Percentiles rank a stretch among this genome's conserved stretches.
Conservation (phyloP, 768 basidiomycete species). For the Pseudohyphozyma bogoriensis region DNA sequence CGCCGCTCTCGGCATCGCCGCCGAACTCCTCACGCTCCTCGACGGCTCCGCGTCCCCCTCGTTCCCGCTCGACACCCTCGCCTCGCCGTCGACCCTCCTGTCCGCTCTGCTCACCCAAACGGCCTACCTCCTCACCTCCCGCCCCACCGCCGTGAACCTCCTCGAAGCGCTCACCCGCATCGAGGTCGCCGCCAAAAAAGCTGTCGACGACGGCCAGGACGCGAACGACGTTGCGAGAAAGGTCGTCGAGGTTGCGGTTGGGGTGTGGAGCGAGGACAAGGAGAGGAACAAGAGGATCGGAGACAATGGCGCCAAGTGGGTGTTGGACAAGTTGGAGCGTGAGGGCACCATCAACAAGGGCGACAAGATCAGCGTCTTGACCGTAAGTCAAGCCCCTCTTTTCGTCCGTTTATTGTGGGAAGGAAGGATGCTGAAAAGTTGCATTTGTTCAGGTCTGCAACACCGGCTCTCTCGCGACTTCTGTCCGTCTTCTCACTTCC, state of each 20-base stretch:
- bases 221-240: conserved; percentile 33
- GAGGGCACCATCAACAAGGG: conserved; percentile 39
- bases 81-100: conserved; percentile 44
- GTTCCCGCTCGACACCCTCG: conserved; percentile 42
- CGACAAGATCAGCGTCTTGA: conserved; percentile 64
- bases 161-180: conserved; percentile 73
- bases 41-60: conserved; percentile 45
- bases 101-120: conserved; percentile 52
- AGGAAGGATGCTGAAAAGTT: no score
- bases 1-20: conserved; percentile 63
- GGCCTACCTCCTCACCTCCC: conserved; percentile 66
- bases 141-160: conserved; percentile 96
- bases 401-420: no score
- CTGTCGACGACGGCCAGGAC: conserved; percentile 13
- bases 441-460: conserved; percentile 58
- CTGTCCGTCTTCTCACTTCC: conserved; percentile 43
- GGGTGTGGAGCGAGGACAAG: conserved; percentile 77
- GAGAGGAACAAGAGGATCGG: conserved; percentile 78
- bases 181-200: conserved; percentile 37
- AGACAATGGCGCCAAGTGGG: conserved; percentile 75
- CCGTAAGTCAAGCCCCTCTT: conserved; percentile 35
- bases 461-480: conserved; percentile 91
- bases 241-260: conserved; percentile 59
- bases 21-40: conserved; percentile 52
- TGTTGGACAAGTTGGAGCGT: conserved; percentile 48